Evolutionary conservation across 495 filamentous ascomycete genomes (phyloP).

Genomic region (Trichoderma reesei): DNA sequence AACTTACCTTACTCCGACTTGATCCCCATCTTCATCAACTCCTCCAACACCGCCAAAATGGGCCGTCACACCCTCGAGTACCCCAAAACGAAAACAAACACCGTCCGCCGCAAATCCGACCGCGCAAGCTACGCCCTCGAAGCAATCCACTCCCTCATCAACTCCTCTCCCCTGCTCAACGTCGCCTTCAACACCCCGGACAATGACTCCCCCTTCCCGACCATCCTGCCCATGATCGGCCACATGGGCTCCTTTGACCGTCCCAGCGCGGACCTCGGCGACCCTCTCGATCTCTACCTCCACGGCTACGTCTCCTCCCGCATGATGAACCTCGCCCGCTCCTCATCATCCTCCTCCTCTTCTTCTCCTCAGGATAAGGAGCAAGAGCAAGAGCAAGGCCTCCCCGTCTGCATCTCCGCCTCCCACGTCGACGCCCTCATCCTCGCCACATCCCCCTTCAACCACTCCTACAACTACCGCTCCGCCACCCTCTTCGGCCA

Average conservation of each 20-base stretch:
- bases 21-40: not conserved
- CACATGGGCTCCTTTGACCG: slow-evolving; percentile 63
- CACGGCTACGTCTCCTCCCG: slow-evolving; percentile 82
- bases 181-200: slow-evolving; percentile 62
- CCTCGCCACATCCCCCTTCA: slow-evolving; percentile 65
- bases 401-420: slow-evolving; percentile 58
- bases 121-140: slow-evolving; percentile 64
- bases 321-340: slow-evolving; percentile 58
- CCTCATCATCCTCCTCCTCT: slow-evolving; percentile 18
- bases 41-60: slow-evolving; percentile 26
- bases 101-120: slow-evolving; percentile 59
- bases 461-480: slow-evolving; percentile 84
- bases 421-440: slow-evolving; percentile 63
- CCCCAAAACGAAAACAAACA: slow-evolving; percentile 56
- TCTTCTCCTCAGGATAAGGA: not conserved
- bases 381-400: slow-evolving; percentile 23
- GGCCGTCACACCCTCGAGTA: slow-evolving; percentile 48
- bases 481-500: slow-evolving; percentile 71
- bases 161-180: slow-evolving; percentile 65
- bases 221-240: slow-evolving; percentile 81
- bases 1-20: too few relatives aligned
- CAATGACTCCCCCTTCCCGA: slow-evolving; percentile 54
- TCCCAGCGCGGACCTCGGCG: slow-evolving; percentile 52
- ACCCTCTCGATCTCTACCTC: slow-evolving; percentile 70
- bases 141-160: slow-evolving; percentile 74